These are phyloP conservation scores for Aureobasidium lini DNA, from an alignment of 2,329 filamentous ascomycete species.

Conservation along the genomic window DNA sequence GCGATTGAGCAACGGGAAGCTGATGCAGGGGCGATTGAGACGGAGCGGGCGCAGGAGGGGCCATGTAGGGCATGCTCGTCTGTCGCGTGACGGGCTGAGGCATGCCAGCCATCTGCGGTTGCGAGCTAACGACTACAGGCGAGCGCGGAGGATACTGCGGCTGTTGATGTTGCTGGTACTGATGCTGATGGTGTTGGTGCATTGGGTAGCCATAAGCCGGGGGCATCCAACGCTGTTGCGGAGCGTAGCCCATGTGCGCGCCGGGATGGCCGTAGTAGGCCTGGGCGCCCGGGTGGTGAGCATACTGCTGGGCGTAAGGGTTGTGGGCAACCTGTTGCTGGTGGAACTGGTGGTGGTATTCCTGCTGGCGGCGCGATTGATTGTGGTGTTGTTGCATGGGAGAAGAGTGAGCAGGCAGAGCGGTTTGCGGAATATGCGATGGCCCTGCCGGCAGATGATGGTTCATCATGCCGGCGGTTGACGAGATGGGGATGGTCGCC, in stretches of 20 bases:
- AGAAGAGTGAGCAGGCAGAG: constrained; percentile 24
- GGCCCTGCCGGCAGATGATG: constrained; percentile 61
- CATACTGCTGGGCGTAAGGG: constrained; percentile 27
- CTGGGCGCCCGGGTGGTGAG: constrained; percentile 26
- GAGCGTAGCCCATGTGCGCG: constrained; percentile 30
- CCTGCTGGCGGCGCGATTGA: constrained; percentile 32
- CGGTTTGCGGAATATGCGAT: constrained; percentile 41
- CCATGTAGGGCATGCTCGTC: constrained; percentile 19
- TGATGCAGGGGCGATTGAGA: constrained; percentile 12
- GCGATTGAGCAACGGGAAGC: constrained; percentile 9
- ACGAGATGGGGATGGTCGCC: constrained; percentile 6
- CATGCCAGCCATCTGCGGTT: constrained; percentile 39
- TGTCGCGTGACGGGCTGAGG: constrained; percentile 33
- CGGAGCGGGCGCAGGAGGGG: constrained; percentile 17
- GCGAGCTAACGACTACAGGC: constrained; percentile 40
- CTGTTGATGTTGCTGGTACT: constrained; percentile 19
- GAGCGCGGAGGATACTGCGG: constrained; percentile 32
- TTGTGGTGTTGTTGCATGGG: constrained; percentile 17
- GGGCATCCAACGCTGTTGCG: constrained; percentile 27
- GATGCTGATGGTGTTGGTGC: constrained; percentile 22
- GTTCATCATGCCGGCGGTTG: constrained; percentile 64
- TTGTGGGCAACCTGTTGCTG: constrained; percentile 31
- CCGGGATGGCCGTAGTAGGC: constrained; percentile 33
- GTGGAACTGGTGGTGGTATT: constrained; percentile 28
- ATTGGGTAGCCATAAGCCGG: constrained; percentile 35